A percentile compares a stretch with the other conserved stretches of the same genome.
These are phyloP conservation scores for Scutellaria minor DNA, from an alignment of 257 asterid species.

Conservation along the genomic window DNA sequence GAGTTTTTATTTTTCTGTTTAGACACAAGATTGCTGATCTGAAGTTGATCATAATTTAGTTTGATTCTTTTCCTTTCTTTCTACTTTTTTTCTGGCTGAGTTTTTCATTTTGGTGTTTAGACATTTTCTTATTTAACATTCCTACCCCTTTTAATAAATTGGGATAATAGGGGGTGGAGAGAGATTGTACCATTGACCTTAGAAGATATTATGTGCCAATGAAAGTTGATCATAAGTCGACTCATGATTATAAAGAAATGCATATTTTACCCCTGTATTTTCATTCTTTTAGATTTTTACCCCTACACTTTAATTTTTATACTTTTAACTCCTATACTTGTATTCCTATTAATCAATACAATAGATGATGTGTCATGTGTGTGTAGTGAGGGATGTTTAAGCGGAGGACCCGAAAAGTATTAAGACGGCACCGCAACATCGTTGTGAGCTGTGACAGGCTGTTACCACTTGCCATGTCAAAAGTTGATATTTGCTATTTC, in stretches of 20 bases:
- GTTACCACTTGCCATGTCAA: conserved; percentile 1
- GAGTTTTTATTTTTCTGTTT: too few species aligned
- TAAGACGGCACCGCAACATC: conserved; percentile 13
- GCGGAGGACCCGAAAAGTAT: conserved; percentile 32
- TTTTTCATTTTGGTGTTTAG: not conserved
- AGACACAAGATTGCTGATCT: not conserved
- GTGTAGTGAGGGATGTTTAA: not conserved
- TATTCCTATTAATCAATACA: not conserved
- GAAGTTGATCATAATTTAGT: not conserved
- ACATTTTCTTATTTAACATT: not conserved
- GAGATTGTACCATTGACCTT: not conserved
- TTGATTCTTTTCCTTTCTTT: not conserved
- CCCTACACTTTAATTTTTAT: too few species aligned
- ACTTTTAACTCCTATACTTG: not conserved
- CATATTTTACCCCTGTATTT: too few species aligned
- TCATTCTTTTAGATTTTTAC: too few species aligned
- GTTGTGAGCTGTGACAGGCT: conserved; percentile 38
- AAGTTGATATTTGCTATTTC: not conserved
- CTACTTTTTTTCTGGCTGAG: too few species aligned
- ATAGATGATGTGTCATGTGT: not conserved
- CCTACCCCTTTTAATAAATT: not conserved
- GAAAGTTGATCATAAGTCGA: too few species aligned
- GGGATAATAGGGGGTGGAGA: not conserved
- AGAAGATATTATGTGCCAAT: too few species aligned
- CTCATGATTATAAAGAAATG: too few species aligned